Evolutionary conservation across 1,284 basidiomycete genomes (phyloP).

Genomic region (Ceratobasidium papillatum): DNA sequence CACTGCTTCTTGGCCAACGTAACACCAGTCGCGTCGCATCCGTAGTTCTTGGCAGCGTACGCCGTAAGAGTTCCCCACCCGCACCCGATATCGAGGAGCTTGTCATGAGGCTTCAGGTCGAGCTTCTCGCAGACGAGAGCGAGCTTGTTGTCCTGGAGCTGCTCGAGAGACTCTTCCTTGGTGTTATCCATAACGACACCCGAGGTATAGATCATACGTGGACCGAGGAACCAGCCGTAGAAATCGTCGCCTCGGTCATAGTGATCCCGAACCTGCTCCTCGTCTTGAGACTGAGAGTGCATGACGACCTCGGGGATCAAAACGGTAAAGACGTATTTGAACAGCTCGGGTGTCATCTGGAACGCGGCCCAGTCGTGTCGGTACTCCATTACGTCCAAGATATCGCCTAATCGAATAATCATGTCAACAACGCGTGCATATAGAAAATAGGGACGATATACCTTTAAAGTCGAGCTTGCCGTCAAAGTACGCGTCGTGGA

Average conservation of each 20-base stretch:
- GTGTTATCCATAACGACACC: constrained; percentile 85
- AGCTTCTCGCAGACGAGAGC: constrained; percentile 95
- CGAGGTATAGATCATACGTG: constrained; percentile 97
- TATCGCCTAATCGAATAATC: constrained; percentile 68
- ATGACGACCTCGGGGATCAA: constrained; percentile 93
- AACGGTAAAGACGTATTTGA: constrained; percentile 92
- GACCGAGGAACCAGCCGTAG: constrained; percentile 93
- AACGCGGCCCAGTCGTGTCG: constrained; percentile 97
- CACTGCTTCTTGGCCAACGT: constrained; percentile 93
- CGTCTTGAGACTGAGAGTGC: constrained; percentile 91
- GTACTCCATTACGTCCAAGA: constrained; percentile 92
- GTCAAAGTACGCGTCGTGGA: constrained; percentile 98
- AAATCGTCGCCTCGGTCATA: constrained; percentile 98
- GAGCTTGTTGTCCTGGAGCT: constrained; percentile 99
- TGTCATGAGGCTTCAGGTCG: constrained; percentile 82
- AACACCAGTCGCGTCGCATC: constrained; percentile 93
- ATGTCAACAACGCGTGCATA: constrained; percentile 15
- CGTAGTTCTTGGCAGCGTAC: constrained; percentile 97
- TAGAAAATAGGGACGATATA: constrained; percentile 48
- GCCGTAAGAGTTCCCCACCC: constrained; percentile 97
- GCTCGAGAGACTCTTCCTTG: constrained; percentile 86
- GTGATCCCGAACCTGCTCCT: constrained; percentile 95
- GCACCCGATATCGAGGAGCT: constrained; percentile 80
- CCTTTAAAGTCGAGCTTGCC: constrained; percentile 97
- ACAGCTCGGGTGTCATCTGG: constrained; percentile 84